Evolutionary conservation across 1,139 yeast genomes (phyloP).

Genomic region (Eremothecium coryli): DNA sequence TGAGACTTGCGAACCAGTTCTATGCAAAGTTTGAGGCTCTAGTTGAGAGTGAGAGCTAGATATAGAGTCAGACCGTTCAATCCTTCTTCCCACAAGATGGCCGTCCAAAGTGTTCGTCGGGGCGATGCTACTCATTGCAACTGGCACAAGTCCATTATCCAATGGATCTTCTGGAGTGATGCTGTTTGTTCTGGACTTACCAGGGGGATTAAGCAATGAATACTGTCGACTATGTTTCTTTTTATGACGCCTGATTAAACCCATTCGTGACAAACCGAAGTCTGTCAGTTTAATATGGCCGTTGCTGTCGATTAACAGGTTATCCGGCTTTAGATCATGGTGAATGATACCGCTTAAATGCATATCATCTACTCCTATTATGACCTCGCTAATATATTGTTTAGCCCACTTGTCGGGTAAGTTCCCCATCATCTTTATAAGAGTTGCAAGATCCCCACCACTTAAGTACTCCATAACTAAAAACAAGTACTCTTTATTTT

Average conservation of each 20-base stretch:
- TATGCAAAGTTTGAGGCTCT: constrained; percentile 12
- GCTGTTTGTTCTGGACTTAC: constrained; percentile 11
- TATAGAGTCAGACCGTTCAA: constrained; percentile 29
- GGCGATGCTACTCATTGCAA: background rate
- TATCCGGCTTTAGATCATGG: constrained; percentile 93
- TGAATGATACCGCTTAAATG: constrained; percentile 87
- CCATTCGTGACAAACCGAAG: constrained; percentile 88
- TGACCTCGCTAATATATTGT: constrained; percentile 80
- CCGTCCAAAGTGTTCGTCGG: constrained; percentile 1
- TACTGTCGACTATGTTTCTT: constrained; percentile 8
- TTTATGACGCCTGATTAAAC: constrained; percentile 72
- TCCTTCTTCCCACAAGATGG: constrained; percentile 10
- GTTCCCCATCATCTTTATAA: constrained; percentile 71
- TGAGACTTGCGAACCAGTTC: constrained; percentile 28
- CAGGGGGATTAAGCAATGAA: constrained; percentile 1
- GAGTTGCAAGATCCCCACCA: constrained; percentile 93
- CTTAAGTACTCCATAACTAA: constrained; percentile 93
- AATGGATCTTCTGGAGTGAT: constrained; percentile 7
- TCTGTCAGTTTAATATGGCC: constrained; percentile 93
- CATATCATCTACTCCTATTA: constrained; percentile 81
- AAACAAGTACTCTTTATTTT: constrained; percentile 76
- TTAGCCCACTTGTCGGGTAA: constrained; percentile 83
- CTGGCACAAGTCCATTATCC: constrained; percentile 8
- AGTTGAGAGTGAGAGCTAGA: constrained; percentile 33
- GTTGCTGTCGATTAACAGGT: constrained; percentile 67